Percentiles rank a stretch among this genome's conserved stretches.
These are phyloP conservation scores for Pinus albicaulis DNA, from an alignment of 75 land plant genomes.

Conservation along the genomic window DNA sequence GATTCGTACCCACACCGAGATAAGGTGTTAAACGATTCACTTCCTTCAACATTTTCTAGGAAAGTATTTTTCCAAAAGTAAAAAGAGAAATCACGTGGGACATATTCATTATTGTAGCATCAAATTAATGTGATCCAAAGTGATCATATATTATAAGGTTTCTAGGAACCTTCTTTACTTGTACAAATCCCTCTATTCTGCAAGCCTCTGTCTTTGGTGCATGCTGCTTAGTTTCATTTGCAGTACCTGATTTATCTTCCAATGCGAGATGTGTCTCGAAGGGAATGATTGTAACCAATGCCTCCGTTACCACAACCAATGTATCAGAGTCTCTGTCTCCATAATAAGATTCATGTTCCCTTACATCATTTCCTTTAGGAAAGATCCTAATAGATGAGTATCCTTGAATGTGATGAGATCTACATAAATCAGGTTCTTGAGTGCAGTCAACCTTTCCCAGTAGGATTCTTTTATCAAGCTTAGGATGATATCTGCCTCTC, in stretches of 20 bases:
- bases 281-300: constrained; percentile 61
- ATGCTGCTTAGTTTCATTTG: constrained; percentile 54
- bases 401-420: constrained; percentile 98
- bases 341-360: constrained; percentile 98
- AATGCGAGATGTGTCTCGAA: constrained; percentile 44
- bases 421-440: too few species aligned
- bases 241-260: constrained; percentile 42
- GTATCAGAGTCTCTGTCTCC: constrained; percentile 92
- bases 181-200: constrained; percentile 96
- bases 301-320: constrained; percentile 87
- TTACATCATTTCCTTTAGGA: constrained; percentile 91
- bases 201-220: constrained; percentile 94
- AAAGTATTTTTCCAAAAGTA: constrained; percentile 70
- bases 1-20: constrained; percentile 62
- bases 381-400: constrained; percentile 98
- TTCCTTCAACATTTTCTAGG: constrained; percentile 52
- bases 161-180: constrained; percentile 99
- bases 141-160: constrained; percentile 86
- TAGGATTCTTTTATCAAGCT: too few species aligned
- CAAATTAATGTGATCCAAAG: constrained; percentile 93
- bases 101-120: constrained; percentile 86
- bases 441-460: too few species aligned
- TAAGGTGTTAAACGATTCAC: constrained; percentile 66
- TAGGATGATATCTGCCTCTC: too few species aligned
- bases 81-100: constrained; percentile 83